Base-by-base conservation (phyloP, 495 filamentous ascomycete species). In the Sporormia fimetaria region DNA sequence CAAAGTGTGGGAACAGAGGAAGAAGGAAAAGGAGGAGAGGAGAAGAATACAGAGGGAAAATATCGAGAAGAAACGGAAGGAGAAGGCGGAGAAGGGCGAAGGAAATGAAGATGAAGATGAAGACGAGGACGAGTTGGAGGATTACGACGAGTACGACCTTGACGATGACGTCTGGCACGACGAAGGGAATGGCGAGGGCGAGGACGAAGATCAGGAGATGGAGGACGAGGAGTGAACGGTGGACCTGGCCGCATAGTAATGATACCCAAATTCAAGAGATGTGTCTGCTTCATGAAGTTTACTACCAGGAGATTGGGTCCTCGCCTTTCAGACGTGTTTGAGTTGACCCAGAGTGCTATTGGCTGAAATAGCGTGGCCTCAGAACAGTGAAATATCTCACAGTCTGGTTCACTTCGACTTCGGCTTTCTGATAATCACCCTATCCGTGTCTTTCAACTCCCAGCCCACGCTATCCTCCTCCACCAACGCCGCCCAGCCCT, bases 31-130 rank as follows among this genome's bases (percentile, higher is more conserved):
- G 62, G 85, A 87, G 36, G 72, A 73, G 49, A 70, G 86, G 48
- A 82, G 75, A 68, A 78, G 75, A 60, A 68, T 78, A 42, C 87
- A 95, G 58, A 83, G 67, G 58, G 87, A 77, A 40, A 95, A 95
- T 56, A 75, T 90, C 14, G 81, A 88, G 63, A 80, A 70, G 62
- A 94, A 94, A 67, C 75, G 73, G 63, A 66, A 65, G 32, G 71
- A 76, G 47, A 75, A 71, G 54, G 68, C 63, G 4, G 67, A 69
- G 40, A 61, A 59, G 15, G 69, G 65, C 6, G 70, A 66, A 49
- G 64, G 56, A 16, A 63, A 58, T 8, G 63, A 47, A 43, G 57
- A 59, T 17, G 65, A 60, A 14, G 60, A 60, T 18, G 31, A 63
- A 55, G 54, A 63, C 27, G 73, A 72, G 20, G 74, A 78, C 22